phyloP scores from a whole-genome alignment of 345 rosid genomes.

The Nasturtium officinale region DNA sequence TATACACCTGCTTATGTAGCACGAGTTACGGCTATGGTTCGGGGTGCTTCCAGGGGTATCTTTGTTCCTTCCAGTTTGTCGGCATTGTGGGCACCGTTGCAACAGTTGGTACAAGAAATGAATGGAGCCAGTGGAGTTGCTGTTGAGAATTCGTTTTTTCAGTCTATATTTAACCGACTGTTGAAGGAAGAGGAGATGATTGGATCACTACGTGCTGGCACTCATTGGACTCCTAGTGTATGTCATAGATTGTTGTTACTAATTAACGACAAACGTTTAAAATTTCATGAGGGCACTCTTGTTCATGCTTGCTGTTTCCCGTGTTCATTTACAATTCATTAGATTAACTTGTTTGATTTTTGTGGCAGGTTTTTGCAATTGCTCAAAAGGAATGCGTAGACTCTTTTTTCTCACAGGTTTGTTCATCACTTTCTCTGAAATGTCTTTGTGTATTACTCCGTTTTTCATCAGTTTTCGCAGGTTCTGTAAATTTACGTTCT shows the following conservation, averaged over 20 bases:
- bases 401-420: slow-evolving; percentile 93
- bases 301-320: slow-evolving; percentile 24
- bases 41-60: slow-evolving; percentile 90
- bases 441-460: background rate
- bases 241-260: slow-evolving; percentile 42
- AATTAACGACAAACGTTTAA: background rate
- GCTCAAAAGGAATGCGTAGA: slow-evolving; percentile 94
- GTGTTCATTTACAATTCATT: slow-evolving; percentile 12
- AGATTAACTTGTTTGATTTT: slow-evolving; percentile 19
- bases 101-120: slow-evolving; percentile 84
- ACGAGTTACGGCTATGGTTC: slow-evolving; percentile 91
- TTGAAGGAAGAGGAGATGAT: slow-evolving; percentile 83
- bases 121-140: slow-evolving; percentile 86
- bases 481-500: slow-evolving; percentile 18
- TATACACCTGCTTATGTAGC: slow-evolving; percentile 96
- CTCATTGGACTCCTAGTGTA: slow-evolving; percentile 96
- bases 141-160: slow-evolving; percentile 81
- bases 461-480: slow-evolving; percentile 1
- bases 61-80: slow-evolving; percentile 86
- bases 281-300: slow-evolving; percentile 16
- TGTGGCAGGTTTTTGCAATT: slow-evolving; percentile 74
- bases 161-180: slow-evolving; percentile 76
- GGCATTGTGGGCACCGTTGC: slow-evolving; percentile 72
- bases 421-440: slow-evolving; percentile 7
- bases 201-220: slow-evolving; percentile 95